Evolutionary conservation across 148 eudicot species (phyloP).

Genomic region (Pharnaceum exiguum): DNA sequence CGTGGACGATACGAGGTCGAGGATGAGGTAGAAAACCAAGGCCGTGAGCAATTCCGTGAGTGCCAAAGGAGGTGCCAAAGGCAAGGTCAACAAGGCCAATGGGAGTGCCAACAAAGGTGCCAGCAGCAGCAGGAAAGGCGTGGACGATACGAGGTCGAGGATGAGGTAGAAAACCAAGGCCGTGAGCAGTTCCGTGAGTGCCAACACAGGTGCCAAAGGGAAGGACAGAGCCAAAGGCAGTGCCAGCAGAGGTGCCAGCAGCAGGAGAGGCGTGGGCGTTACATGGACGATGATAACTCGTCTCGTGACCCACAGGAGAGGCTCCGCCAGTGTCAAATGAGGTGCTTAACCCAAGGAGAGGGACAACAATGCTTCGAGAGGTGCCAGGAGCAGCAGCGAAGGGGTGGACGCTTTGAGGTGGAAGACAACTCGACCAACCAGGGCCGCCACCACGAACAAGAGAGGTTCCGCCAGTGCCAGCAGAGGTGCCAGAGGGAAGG

Average conservation of each 20-base stretch:
- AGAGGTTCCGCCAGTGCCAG: neutral
- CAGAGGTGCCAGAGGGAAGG: neutral
- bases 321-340: neutral
- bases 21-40: neutral
- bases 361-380: neutral
- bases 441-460: neutral
- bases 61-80: conserved; percentile 4
- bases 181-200: neutral
- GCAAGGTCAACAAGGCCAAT: neutral
- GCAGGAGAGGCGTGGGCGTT: neutral
- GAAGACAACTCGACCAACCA: too few species aligned
- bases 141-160: neutral
- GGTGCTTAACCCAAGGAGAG: conserved; percentile 7
- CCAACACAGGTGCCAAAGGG: conserved; percentile 12
- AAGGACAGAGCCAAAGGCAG: neutral
- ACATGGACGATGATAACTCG: neutral
- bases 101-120: conserved; percentile 1
- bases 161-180: neutral
- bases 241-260: conserved; percentile 13
- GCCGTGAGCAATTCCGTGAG: neutral
- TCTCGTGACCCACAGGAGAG: neutral
- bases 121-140: neutral
- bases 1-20: neutral
- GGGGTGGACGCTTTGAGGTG: too few species aligned
- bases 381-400: conserved; percentile 3